Conservation (phyloP, 2,329 filamentous ascomycete genomes). For the Fusarium anguioides region DNA sequence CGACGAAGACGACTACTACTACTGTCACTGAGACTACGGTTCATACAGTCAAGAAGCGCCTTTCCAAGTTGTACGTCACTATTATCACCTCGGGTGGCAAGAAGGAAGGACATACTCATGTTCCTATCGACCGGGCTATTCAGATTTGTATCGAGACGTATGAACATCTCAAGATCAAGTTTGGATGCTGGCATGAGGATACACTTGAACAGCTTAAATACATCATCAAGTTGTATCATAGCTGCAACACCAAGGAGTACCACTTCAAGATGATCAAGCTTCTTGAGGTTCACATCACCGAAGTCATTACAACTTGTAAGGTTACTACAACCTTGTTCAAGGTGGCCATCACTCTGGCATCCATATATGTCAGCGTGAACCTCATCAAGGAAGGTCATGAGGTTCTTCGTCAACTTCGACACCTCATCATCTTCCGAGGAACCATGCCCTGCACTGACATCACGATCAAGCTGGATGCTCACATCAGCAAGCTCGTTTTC, state of each 20-base stretch:
- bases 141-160: slow-evolving; percentile 54
- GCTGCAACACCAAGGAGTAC: slow-evolving; percentile 52
- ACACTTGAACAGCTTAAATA: slow-evolving; percentile 58
- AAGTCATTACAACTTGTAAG: slow-evolving; percentile 52
- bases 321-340: slow-evolving; percentile 60
- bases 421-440: slow-evolving; percentile 58
- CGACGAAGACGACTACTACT: slow-evolving; percentile 50
- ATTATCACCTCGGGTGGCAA: slow-evolving; percentile 52
- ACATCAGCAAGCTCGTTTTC: slow-evolving; percentile 52
- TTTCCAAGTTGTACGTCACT: slow-evolving; percentile 59
- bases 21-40: slow-evolving; percentile 41
- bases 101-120: slow-evolving; percentile 48
- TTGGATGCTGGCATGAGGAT: slow-evolving; percentile 59
- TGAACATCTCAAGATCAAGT: slow-evolving; percentile 54
- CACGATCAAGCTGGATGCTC: slow-evolving; percentile 52
- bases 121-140: slow-evolving; percentile 52
- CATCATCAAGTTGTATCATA: slow-evolving; percentile 55
- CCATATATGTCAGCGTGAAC: slow-evolving; percentile 57
- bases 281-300: slow-evolving; percentile 54
- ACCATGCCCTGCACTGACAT: slow-evolving; percentile 52
- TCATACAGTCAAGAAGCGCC: slow-evolving; percentile 59
- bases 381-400: slow-evolving; percentile 54
- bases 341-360: slow-evolving; percentile 58
- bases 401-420: slow-evolving; percentile 61
- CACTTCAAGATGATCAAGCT: slow-evolving; percentile 52